Percentiles rank a stretch among this genome's conserved stretches.
Evolutionary conservation across 2,329 filamentous ascomycete genomes (phyloP).

Genomic region (Penicillium expansum): DNA sequence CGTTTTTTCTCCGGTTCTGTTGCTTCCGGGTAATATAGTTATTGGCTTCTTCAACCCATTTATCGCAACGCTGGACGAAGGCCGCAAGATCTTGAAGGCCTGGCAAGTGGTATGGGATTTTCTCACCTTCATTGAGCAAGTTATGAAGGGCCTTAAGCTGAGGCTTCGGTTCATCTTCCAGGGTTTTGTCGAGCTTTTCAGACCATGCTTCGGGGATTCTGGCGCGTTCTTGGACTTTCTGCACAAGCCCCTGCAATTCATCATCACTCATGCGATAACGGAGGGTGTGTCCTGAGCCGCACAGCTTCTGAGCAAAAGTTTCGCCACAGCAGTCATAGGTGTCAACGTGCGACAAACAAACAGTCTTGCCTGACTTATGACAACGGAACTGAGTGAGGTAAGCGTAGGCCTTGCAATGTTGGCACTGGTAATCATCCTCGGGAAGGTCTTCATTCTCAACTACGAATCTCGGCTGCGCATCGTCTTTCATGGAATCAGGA

Average conservation of each 20-base stretch:
- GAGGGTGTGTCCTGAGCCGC: constrained; percentile 68
- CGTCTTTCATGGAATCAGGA: constrained; percentile 42
- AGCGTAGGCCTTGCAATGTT: constrained; percentile 86
- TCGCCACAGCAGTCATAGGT: constrained; percentile 75
- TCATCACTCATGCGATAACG: constrained; percentile 75
- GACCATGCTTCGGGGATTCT: constrained; percentile 83
- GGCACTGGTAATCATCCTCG: constrained; percentile 91
- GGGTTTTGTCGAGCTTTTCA: constrained; percentile 78
- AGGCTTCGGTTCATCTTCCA: constrained; percentile 80
- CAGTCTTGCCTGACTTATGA: constrained; percentile 71
- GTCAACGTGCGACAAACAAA: constrained; percentile 82
- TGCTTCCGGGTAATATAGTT: constrained; percentile 97
- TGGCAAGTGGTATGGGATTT: constrained; percentile 84
- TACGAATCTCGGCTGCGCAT: constrained; percentile 61
- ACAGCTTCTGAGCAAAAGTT: constrained; percentile 63
- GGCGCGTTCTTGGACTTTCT: constrained; percentile 82
- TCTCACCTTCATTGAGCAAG: constrained; percentile 88
- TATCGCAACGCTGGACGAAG: constrained; percentile 94
- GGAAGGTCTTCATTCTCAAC: constrained; percentile 71
- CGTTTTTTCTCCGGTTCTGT: constrained; percentile 92
- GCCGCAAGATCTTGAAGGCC: constrained; percentile 77
- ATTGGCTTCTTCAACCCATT: constrained; percentile 96
- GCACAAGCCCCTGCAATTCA: constrained; percentile 62
- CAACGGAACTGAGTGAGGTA: constrained; percentile 91
- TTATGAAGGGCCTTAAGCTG: constrained; percentile 81